These are phyloP conservation scores for Penicillium sp. DNA, from an alignment of 2,329 filamentous ascomycete genomes.

Conservation along the genomic window DNA sequence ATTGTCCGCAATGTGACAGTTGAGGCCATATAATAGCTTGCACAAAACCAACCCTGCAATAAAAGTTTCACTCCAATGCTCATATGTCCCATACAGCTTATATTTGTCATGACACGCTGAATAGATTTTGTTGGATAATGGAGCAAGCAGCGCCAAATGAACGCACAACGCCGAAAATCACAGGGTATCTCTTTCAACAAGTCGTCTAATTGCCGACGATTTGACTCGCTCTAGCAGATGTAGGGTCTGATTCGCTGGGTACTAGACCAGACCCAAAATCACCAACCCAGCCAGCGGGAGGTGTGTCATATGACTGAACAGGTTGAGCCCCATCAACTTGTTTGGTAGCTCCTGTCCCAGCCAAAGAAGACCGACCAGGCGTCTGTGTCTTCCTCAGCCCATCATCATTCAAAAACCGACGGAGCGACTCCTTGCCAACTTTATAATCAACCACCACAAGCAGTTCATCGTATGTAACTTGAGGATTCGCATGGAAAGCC, in stretches of 20 bases:
- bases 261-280: neutral
- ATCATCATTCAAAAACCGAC: slow-evolving; percentile 1
- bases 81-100: neutral
- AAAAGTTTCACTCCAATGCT: neutral
- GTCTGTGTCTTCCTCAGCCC: neutral
- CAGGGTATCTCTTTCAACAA: neutral
- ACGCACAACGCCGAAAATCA: neutral
- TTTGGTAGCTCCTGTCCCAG: neutral
- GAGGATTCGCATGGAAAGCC: neutral
- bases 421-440: slow-evolving; percentile 3
- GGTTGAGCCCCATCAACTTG: neutral
- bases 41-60: neutral
- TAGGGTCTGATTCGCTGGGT: neutral
- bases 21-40: neutral
- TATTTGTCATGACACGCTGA: neutral
- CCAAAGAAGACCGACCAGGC: neutral
- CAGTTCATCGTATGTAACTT: slow-evolving; percentile 1
- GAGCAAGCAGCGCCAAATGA: neutral
- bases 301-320: neutral
- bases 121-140: neutral
- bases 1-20: neutral
- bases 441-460: slow-evolving; percentile 1
- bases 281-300: slow-evolving; percentile 1
- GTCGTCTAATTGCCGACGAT: neutral
- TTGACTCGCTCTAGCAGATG: neutral